Conservation (phyloP, 805 yeast genomes). For the Komagataella kurtzmanii region DNA sequence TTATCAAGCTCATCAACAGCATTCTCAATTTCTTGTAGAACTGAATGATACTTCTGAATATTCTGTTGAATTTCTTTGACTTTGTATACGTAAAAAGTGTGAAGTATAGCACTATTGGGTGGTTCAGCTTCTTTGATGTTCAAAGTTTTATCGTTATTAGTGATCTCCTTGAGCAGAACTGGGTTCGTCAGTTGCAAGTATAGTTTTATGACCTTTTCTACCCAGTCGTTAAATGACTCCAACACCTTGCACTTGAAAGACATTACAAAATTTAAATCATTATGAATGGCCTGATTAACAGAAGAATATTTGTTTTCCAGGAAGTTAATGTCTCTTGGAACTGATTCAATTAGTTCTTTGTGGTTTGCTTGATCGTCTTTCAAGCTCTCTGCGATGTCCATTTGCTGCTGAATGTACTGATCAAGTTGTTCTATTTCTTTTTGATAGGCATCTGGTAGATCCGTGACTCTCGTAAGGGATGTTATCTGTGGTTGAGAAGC, state of each 20-base stretch:
- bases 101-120: constrained; percentile 37
- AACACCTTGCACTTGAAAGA: constrained; percentile 25
- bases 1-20: constrained; percentile 49
- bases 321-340: constrained; percentile 61
- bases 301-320: constrained; percentile 47
- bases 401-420: constrained; percentile 60
- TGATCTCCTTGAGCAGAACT: constrained; percentile 10
- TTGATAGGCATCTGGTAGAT: constrained; percentile 58
- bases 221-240: constrained; percentile 23
- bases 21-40: constrained; percentile 42
- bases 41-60: constrained; percentile 33
- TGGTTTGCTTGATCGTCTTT: constrained; percentile 52
- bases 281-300: constrained; percentile 48
- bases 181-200: constrained; percentile 22
- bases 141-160: constrained; percentile 16
- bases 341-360: constrained; percentile 47
- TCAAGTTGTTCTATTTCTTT: constrained; percentile 59
- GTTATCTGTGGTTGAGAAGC: constrained; percentile 36
- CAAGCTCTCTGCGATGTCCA: constrained; percentile 54
- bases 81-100: constrained; percentile 34
- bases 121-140: constrained; percentile 40
- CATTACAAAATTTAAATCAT: constrained; percentile 31
- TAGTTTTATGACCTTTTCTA: constrained; percentile 21
- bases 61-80: constrained; percentile 26
- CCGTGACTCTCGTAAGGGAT: constrained; percentile 65